Evolutionary conservation across 1,139 yeast species (phyloP), one percentile per base, ranked within the genome.

Genomic region (Kazachstania sp.): DNA sequence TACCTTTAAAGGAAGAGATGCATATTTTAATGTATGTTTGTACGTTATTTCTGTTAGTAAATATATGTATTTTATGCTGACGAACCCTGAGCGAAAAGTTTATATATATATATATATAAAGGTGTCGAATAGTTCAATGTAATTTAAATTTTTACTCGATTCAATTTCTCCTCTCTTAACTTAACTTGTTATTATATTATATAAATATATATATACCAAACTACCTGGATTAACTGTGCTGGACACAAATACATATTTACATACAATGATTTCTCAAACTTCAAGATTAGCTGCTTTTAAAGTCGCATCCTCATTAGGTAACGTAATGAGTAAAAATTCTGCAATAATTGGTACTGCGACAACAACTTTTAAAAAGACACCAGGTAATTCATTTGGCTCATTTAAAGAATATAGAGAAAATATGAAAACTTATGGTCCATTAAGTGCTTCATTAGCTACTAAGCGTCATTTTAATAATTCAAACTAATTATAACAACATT

Each of bases 401-500:
- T 59, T 59, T 42, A 57, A 59, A 43, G 60, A 58, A 41, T 59
- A 59, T 44, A 56, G 63, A 45, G 57, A 56, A 37, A 49, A 46
- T 23, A 60, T 61, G 28, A 58, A 55, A 51, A 58, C 60, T 13
- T 59, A 58, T 43, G 63, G 63, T n/a, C 63, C 62, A 11, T 47
- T 59, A 43, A 54, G 60, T 44, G 61, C 59, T 1, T 49, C 55
- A 18, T 36, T 36, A 12, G 38, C 38, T 12, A 16, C 38, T 16
- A 36, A 36, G 18, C 38, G 44, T 23, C 43, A 45, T 28, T 7
- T 44, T 12, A 30, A 19, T 19, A 19, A 36, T 16, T 16, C 36
- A 8, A 32, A 44, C 28, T 16, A 15, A 9, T n/a, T 28, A 16
- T 23, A n/a, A n/a, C n/a, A n/a, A n/a, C n/a, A n/a, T n/a, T n/a